Conservation (phyloP, 306 rosid species). For the Sindora glabra region DNA sequence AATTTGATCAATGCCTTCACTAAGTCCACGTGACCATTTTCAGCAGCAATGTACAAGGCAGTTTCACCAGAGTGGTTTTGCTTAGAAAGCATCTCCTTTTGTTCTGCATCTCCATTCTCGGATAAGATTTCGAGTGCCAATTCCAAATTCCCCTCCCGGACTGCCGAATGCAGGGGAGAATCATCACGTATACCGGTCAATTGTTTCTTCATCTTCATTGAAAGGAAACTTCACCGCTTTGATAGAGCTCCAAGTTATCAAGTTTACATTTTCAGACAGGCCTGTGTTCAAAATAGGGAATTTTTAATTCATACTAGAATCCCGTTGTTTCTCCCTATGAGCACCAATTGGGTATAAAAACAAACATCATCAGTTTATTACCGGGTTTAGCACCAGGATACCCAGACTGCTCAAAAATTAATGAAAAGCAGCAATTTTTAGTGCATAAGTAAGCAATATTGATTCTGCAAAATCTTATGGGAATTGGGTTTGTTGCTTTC, state of each 20-base stretch:
- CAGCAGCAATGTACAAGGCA: conserved; percentile 58
- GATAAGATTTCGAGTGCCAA: conserved; percentile 40
- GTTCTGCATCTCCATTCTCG: conserved; percentile 32
- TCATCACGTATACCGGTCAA: conserved; percentile 49
- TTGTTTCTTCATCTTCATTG: conserved; percentile 53
- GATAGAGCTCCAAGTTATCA: conserved; percentile 12
- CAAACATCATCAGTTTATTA: not conserved
- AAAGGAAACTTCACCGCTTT: conserved; percentile 11
- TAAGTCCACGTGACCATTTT: conserved; percentile 41
- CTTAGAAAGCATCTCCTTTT: conserved; percentile 48
- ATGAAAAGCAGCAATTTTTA: not conserved
- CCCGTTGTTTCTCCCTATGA: not conserved
- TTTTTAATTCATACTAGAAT: too few relatives aligned
- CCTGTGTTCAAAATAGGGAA: conserved; percentile 10
- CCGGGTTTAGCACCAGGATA: not conserved
- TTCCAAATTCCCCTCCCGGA: conserved; percentile 50
- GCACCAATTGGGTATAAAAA: not conserved
- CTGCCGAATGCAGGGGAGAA: conserved; percentile 47
- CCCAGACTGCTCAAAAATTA: not conserved
- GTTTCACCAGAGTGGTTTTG: conserved; percentile 60
- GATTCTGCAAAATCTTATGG: not conserved
- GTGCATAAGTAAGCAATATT: not conserved
- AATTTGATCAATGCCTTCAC: conserved; percentile 45
- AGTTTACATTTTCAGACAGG: conserved; percentile 12
- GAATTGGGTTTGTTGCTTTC: not conserved